phyloP scores from a whole-genome alignment of 83 land plant genomes.

The Diphasiastrum complanatum region DNA sequence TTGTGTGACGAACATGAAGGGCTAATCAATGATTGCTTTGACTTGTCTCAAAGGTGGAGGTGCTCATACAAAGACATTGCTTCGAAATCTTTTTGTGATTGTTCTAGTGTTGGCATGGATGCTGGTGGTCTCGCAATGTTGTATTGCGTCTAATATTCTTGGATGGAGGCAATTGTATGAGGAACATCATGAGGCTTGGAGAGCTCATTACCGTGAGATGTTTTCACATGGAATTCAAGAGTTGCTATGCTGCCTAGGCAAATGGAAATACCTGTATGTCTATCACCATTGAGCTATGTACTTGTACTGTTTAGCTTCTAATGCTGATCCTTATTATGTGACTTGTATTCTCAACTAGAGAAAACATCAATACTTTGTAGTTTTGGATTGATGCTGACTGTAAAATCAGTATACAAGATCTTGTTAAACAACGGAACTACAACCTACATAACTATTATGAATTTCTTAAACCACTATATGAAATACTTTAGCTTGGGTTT shows the following conservation, averaged over 20 bases:
- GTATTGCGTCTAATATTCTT: not conserved
- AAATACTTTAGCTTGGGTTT: too few relatives aligned
- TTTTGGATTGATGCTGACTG: too few relatives aligned
- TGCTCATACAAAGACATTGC: too few relatives aligned
- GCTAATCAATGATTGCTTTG: not conserved
- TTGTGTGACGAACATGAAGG: not conserved
- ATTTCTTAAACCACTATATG: too few relatives aligned
- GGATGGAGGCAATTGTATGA: not conserved
- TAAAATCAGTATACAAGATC: too few relatives aligned
- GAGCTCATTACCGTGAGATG: constrained; percentile 7
- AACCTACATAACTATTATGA: too few relatives aligned
- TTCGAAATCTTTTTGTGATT: not conserved
- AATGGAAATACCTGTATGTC: not conserved
- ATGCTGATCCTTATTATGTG: too few relatives aligned
- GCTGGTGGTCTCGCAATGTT: not conserved
- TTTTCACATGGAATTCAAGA: constrained; percentile 2
- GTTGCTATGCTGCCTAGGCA: constrained; percentile 1
- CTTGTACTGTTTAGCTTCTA: not conserved
- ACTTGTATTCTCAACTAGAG: too few relatives aligned
- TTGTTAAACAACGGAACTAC: too few relatives aligned
- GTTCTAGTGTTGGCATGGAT: not conserved
- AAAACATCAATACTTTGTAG: too few relatives aligned
- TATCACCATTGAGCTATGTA: not conserved
- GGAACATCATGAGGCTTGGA: constrained; percentile 4
- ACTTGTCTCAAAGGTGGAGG: too few relatives aligned